phyloP scores from a whole-genome alignment of 495 filamentous ascomycete species.

The Aspergillus nidulans region DNA sequence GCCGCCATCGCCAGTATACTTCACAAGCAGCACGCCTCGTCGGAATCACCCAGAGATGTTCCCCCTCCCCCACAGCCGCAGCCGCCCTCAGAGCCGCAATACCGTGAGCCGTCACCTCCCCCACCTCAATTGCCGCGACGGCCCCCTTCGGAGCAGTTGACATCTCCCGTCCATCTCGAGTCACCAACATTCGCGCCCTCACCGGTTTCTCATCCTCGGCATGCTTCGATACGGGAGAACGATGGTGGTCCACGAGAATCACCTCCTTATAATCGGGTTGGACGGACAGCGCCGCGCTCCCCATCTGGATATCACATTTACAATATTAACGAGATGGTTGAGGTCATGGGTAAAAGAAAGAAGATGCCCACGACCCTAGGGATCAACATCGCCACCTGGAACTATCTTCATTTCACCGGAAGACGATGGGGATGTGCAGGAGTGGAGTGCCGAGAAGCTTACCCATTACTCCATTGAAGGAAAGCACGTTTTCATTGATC shows the following conservation, averaged over 20 bases:
- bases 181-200: slow-evolving; percentile 35
- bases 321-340: slow-evolving; percentile 94
- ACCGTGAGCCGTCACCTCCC: slow-evolving; percentile 52
- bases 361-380: slow-evolving; percentile 95
- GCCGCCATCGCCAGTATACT: slow-evolving; percentile 69
- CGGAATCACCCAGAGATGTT: slow-evolving; percentile 31
- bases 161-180: slow-evolving; percentile 50
- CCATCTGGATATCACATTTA: slow-evolving; percentile 86
- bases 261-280: slow-evolving; percentile 54
- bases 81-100: slow-evolving; percentile 41
- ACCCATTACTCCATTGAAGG: slow-evolving; percentile 95
- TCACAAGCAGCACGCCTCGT: slow-evolving; percentile 45
- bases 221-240: slow-evolving; percentile 19
- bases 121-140: slow-evolving; percentile 65
- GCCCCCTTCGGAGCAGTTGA: slow-evolving; percentile 56
- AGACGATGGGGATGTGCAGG: slow-evolving; percentile 78
- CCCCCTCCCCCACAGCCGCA: slow-evolving; percentile 39
- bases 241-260: slow-evolving; percentile 48
- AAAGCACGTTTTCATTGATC: slow-evolving; percentile 95
- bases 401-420: slow-evolving; percentile 90
- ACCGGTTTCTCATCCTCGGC: slow-evolving; percentile 23
- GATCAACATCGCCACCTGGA: slow-evolving; percentile 78
- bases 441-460: slow-evolving; percentile 92
- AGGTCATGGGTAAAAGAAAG: slow-evolving; percentile 89
- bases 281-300: slow-evolving; percentile 46